These are phyloP conservation scores for Trichosanthes truncata DNA, from an alignment of 306 rosid species.

Conservation along the genomic window DNA sequence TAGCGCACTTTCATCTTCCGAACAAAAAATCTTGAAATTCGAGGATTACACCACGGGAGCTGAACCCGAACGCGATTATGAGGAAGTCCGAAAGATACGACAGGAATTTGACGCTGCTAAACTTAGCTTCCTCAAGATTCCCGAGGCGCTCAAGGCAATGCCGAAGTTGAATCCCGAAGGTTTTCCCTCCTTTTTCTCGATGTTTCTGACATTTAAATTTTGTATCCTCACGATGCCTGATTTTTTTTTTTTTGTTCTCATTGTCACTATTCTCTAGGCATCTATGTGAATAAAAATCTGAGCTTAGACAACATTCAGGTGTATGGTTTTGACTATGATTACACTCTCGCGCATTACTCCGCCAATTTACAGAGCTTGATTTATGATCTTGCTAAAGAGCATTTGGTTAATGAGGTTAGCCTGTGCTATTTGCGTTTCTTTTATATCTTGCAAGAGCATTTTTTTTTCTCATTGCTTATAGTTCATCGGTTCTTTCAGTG, in stretches of 20 bases:
- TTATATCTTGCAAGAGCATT: background rate
- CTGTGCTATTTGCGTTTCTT: background rate
- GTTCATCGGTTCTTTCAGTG: constrained; percentile 46
- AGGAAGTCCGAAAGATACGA: constrained; percentile 46
- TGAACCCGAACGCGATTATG: constrained; percentile 17
- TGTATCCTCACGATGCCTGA: background rate
- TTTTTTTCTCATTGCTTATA: constrained; percentile 4
- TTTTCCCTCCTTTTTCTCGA: constrained; percentile 13
- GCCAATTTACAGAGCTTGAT: constrained; percentile 73
- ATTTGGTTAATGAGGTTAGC: constrained; percentile 79
- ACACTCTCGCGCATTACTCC: constrained; percentile 91
- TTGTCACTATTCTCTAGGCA: constrained; percentile 45
- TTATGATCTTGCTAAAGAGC: constrained; percentile 84
- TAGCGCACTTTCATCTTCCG: constrained; percentile 17
- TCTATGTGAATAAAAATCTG: constrained; percentile 76
- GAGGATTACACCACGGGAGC: constrained; percentile 4
- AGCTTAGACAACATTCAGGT: constrained; percentile 74
- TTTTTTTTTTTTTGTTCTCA: background rate
- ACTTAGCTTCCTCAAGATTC: constrained; percentile 49
- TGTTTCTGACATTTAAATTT: background rate
- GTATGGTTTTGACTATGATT: constrained; percentile 92
- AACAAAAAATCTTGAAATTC: constrained; percentile 16
- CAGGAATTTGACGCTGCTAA: constrained; percentile 55
- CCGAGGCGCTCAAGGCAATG: constrained; percentile 47
- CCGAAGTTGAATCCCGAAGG: constrained; percentile 88